Base-by-base conservation (phyloP, 257 asterid genomes). In the Prunella vulgaris region DNA sequence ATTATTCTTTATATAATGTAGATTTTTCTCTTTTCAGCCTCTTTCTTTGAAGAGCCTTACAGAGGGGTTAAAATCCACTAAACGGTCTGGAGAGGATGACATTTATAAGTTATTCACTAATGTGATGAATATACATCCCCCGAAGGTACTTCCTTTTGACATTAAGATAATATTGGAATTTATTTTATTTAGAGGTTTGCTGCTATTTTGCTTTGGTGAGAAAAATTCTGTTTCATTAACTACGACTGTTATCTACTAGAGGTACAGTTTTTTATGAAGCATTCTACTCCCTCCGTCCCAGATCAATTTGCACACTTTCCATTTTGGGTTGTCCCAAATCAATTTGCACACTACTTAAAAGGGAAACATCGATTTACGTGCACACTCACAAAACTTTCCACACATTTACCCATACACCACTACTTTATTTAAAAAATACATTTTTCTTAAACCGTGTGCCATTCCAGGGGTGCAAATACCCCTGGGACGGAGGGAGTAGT, bases 21-120 rank as follows among this genome's bases (percentile, higher is more conserved):
- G 56, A 14, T 74, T 33, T 72, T 51, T 76, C 49, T 66, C 64
- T 73, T 84, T 81, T 68, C 97, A 93, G 99, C 99, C 97, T 71
- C 88, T 93, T 64, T 73, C 96, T 65, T 70, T 93, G 80, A 88
- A 84, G 90, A 83, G 76, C 44, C 95, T 93, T 69, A 80, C 96
- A 10, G 97, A 93, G 80, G 96, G 92, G 71, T 73, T 93, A 37
- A 84, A 77, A 78, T 70, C 84, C 66, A 77, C 80, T 40, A 88
- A 90, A 68, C 90, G 80, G 32, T 84, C 89, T 64, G 90, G 75
- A 57, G 86, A 83, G 67, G 89, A 83, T 82, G 95, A 84, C 7
- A 82, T 90, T 72, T 84, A 78, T 68, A 87, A 87, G 83, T 86
- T 93, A 49, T 93, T 90, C 82, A 80, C 84, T 40, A 90, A 90